Evolutionary conservation across 2,329 filamentous ascomycete species (phyloP), one percentile per base, ranked within the genome.

Genomic region (Huntiella moniliformis): DNA sequence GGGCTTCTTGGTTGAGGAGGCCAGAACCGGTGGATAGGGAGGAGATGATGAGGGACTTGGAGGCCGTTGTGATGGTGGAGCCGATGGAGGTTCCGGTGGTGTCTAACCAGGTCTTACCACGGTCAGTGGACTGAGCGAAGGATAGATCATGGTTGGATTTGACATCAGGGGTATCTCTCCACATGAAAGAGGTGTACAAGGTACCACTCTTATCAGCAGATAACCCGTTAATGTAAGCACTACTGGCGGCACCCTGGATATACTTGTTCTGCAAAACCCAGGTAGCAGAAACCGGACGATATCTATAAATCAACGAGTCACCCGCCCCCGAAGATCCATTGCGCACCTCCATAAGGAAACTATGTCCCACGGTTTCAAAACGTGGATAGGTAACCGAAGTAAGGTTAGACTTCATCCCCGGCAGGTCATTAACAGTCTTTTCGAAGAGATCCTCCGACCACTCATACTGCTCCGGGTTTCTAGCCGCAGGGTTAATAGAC

Each of bases 1-100:
- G 52, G 5, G 49, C 50, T 42, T 54, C 52, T 42, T 54, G 52
- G 46, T 54, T 54, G n/a, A 54, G 46, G 40, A 53, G 50, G 5
- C 50, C 50, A 46, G 48, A 50, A 40, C 49, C 46, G 39, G 53
- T 50, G 2, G 51, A 48, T 15, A 54, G 44, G 7, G 45, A 34
- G 35, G 44, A 50, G n/a, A 51, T 49, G 12, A 43, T 42, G 7
- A 48, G 43, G 0, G 46, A 43, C 1, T 11, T 5, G 38, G 44
- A 31, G 38, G 15, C 6, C 1, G 16, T 4, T 4, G 42, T 44
- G 3, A 44, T 7, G 3, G 22, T 15, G 11, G 17, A 15, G 10
- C 49, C 49, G 5, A 53, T 11, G 4, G 32, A 4, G 4, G 32
- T 39, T 22, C 50, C 52, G 7, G 47, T 40, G 16, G 42, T 52